Base-by-base conservation (phyloP, 371 early-diverging fungal genomes). In the Mortierella polycephala region DNA sequence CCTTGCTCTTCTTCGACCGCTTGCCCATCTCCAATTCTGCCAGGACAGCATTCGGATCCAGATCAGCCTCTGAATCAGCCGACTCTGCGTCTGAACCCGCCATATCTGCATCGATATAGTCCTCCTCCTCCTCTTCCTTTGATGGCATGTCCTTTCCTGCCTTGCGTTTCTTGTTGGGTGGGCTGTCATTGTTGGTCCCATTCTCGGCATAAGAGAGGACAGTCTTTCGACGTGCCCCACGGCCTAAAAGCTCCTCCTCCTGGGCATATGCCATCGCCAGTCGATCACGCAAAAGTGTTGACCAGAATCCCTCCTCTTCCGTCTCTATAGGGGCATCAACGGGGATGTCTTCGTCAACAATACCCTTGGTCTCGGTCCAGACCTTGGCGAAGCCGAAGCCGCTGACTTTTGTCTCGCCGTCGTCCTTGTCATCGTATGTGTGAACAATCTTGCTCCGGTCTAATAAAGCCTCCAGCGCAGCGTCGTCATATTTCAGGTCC, bases 381-480 rank as follows among this genome's bases (percentile, higher is more conserved):
- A 82, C 81, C 63, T 80, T 82, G 37, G 80, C 73, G 42, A 82
- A 82, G 11, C 82, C 82, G 37, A 82, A 82, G 1, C 74, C 81
- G 11, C 73, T 64, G 10, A 77, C 81, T 42, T 80, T 80, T 23
- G 71, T 66, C 41, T 81, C 66, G 18, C 71, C 72, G 60, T 74
- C 72, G 51, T 61, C 69, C 6, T 39, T 69, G 13, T 71, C 79
- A 5, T 72, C 59, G 45, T 53, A 45, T 45, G 53, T 72, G 62
- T 69, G 75, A 65, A 66, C 82, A 69, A 77, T 81, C 67, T 80
- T 82, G 74, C 77, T 81, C 7, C 88, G 87, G 55, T 95, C 92
- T 0, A 95, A 75, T n/a, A 96, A 81, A 13, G 84, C 83, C 7
- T 87, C 89, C 39, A 95, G 83, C 14, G 85, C 83, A 4, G 82